A percentile compares a stretch with the other conserved stretches of the same genome.
These are phyloP conservation scores for Erysimum cheiranthoides DNA, from an alignment of 345 rosid species.

Conservation along the genomic window DNA sequence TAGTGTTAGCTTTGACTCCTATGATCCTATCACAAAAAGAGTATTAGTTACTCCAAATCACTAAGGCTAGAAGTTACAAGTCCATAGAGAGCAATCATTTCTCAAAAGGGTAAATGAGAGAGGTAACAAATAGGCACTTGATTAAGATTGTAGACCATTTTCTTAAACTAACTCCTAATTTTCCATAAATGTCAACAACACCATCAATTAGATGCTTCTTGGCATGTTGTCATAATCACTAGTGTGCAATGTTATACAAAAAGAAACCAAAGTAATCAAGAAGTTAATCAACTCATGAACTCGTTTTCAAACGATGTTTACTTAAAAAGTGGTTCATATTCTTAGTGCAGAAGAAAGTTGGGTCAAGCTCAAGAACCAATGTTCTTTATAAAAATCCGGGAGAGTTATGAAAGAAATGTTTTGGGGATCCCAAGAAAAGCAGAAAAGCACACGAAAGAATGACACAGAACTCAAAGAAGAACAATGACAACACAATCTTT, in stretches of 20 bases:
- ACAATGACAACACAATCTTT: slow-evolving; percentile 45
- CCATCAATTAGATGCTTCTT: slow-evolving; percentile 34
- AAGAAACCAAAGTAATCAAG: slow-evolving; percentile 18
- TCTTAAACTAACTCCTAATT: slow-evolving; percentile 22
- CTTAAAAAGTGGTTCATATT: slow-evolving; percentile 28
- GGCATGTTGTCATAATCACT: slow-evolving; percentile 27
- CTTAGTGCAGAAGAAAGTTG: slow-evolving; percentile 44
- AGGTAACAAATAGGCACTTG: slow-evolving; percentile 36
- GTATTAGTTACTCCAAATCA: slow-evolving; percentile 41
- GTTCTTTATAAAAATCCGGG: slow-evolving; percentile 45
- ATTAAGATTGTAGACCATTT: slow-evolving; percentile 34
- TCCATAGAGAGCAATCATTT: slow-evolving; percentile 36
- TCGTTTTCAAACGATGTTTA: slow-evolving; percentile 28
- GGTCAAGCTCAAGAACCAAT: slow-evolving; percentile 46
- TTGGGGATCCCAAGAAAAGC: slow-evolving; percentile 48
- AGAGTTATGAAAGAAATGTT: slow-evolving; percentile 38
- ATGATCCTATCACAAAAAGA: slow-evolving; percentile 25
- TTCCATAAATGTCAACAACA: slow-evolving; percentile 26
- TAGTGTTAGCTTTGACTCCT: slow-evolving; percentile 25
- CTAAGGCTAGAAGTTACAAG: slow-evolving; percentile 33
- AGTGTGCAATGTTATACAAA: neutral
- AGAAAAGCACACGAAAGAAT: slow-evolving; percentile 38
- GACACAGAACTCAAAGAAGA: slow-evolving; percentile 48
- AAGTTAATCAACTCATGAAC: slow-evolving; percentile 12
- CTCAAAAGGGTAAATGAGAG: slow-evolving; percentile 23